Base-by-base conservation (phyloP, 768 basidiomycete genomes). In the Naematelia encephala region DNA sequence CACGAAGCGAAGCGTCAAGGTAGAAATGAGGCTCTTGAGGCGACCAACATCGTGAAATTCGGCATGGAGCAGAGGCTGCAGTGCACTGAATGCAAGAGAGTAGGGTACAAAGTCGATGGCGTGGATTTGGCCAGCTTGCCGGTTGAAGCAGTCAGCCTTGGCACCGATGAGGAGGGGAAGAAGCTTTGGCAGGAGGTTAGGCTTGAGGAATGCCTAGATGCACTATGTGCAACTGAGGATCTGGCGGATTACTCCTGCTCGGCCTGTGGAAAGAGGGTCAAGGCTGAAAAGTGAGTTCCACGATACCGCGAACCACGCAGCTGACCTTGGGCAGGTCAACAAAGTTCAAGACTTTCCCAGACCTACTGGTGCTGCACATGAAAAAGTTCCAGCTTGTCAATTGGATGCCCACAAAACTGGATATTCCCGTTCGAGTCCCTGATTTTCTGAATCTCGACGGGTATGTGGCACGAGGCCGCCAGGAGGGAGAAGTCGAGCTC, bases 321-420 rank as follows among this genome's bases (percentile, higher is more conserved):
- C 66, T 65, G 45, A 64, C 49, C 22, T 39, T 16, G 12, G 13
- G 4, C 65, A 91, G 90, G 74, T 86, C 85, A 60, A 82, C 83
- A 14, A 84, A 82, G 27, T 89, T 98, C 67, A 83, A 88, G 0
- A 87, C 89, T 1, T 90, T 94, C 81, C 96, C 96, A 0, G 83
- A 91, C 11, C 84, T 91, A 0, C 82, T 98, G 0, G 86, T 94
- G 5, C 77, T 99, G 1, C 93, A 96, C 63, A 87, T 91, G 44
- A 90, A 89, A 72, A 94, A 94, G 68, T 97, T 96, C 80, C 89
- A 92, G 76, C 83, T 94, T 3, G 87, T 91, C 43, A 91, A 91
- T 66, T 98, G 96, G 96, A 90, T 99, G 0, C 96, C 96, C 0
- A 83, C 87, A 2, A 99, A 99, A 78, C 82, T 98, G 26, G 90